Percentiles rank a stretch among this genome's conserved stretches.
These are phyloP conservation scores for Gonium pectorale DNA, from an alignment of 139 green algal genomes.

Conservation along the genomic window DNA sequence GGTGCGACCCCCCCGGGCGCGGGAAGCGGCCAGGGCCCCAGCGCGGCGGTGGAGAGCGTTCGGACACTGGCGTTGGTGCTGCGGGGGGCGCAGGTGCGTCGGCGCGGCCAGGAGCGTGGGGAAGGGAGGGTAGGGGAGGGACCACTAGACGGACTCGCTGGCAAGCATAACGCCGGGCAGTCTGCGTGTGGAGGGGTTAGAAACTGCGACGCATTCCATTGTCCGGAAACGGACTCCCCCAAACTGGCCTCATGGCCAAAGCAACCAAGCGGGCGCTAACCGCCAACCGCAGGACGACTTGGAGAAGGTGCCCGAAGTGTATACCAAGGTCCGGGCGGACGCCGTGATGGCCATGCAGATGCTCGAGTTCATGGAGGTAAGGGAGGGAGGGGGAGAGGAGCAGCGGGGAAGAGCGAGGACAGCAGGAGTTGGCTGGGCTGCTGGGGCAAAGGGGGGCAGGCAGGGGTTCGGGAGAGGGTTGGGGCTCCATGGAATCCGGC, in stretches of 20 bases:
- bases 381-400: neutral
- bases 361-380: constrained; percentile 35
- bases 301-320: constrained; percentile 44
- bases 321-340: constrained; percentile 37
- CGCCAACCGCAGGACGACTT: constrained; percentile 18
- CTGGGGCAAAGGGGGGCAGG: neutral
- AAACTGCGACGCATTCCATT: too few relatives aligned
- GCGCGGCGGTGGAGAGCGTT: constrained; percentile 34
- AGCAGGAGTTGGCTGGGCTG: neutral
- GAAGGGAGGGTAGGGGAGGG: neutral
- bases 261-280: too few relatives aligned
- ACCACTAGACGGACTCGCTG: too few relatives aligned
- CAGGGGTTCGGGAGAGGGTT: neutral
- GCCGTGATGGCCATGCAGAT: constrained; percentile 42
- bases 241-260: too few relatives aligned
- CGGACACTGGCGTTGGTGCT: constrained; percentile 45
- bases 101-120: neutral
- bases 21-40: constrained; percentile 16
- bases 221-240: neutral
- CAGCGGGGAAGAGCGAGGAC: neutral
- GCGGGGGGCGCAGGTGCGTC: constrained; percentile 24
- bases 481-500: neutral
- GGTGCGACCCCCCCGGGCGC: neutral
- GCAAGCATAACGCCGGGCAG: neutral
- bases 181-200: too few relatives aligned